phyloP scores from a whole-genome alignment of 441 rosid species.

The Gossypium aridum region DNA sequence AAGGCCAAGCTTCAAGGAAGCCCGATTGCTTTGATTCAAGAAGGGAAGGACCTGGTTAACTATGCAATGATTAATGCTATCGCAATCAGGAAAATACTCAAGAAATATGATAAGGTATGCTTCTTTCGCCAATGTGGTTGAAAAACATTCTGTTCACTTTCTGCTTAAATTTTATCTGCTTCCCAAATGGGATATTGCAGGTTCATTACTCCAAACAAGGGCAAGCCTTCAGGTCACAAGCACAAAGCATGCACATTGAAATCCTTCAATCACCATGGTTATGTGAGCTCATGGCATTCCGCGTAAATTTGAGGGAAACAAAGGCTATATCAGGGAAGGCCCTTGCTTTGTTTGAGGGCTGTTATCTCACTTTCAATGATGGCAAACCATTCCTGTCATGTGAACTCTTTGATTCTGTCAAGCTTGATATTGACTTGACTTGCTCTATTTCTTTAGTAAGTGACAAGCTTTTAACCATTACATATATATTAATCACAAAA shows the following conservation, averaged over 20 bases:
- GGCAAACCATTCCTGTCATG: slow-evolving; percentile 69
- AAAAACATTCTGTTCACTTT: not conserved
- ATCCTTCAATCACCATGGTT: slow-evolving; percentile 95
- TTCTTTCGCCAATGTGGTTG: not conserved
- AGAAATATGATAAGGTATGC: slow-evolving; percentile 87
- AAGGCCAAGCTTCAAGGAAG: slow-evolving; percentile 41
- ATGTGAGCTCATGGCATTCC: slow-evolving; percentile 87
- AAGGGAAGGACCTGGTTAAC: slow-evolving; percentile 71
- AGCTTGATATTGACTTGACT: slow-evolving; percentile 78
- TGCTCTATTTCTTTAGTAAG: slow-evolving; percentile 93
- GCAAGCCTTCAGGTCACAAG: slow-evolving; percentile 84
- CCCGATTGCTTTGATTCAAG: slow-evolving; percentile 56
- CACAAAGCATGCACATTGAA: slow-evolving; percentile 75
- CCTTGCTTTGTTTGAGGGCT: slow-evolving; percentile 59
- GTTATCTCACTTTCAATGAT: slow-evolving; percentile 48
- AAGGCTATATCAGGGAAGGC: slow-evolving; percentile 32
- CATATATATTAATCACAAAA: not conserved
- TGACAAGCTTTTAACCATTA: not conserved
- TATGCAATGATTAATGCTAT: slow-evolving; percentile 76
- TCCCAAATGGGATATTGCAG: slow-evolving; percentile 26
- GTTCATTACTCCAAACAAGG: slow-evolving; percentile 88
- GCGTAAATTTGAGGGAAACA: slow-evolving; percentile 66
- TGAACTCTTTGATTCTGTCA: slow-evolving; percentile 69
- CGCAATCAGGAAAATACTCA: slow-evolving; percentile 83
- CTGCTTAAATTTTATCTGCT: not conserved